phyloP scores from a whole-genome alignment of 2,329 filamentous ascomycete genomes.

The Drechslerella stenobrocha region DNA sequence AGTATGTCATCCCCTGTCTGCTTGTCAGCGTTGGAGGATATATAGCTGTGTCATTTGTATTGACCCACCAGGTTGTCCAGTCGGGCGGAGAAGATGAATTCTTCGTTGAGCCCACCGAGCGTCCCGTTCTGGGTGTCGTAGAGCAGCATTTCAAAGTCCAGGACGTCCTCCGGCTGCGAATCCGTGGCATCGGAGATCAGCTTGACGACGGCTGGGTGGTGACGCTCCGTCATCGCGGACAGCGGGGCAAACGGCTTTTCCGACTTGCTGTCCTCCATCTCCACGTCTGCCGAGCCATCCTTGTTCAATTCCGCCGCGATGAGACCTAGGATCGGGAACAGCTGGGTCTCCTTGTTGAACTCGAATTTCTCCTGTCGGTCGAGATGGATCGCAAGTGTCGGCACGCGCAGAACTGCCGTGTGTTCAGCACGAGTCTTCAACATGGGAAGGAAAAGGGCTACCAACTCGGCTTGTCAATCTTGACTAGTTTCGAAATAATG shows the following conservation, averaged over 20 bases:
- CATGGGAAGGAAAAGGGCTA: neutral
- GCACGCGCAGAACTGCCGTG: slow-evolving; percentile 73
- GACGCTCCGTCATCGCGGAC: slow-evolving; percentile 74
- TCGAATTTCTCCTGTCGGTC: slow-evolving; percentile 82
- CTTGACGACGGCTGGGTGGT: slow-evolving; percentile 84
- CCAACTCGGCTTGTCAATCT: slow-evolving; percentile 77
- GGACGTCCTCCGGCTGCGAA: slow-evolving; percentile 69
- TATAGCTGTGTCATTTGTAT: neutral
- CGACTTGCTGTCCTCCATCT: slow-evolving; percentile 57
- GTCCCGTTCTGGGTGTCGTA: slow-evolving; percentile 93
- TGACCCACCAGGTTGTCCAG: slow-evolving; percentile 76
- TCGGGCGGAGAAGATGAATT: slow-evolving; percentile 93
- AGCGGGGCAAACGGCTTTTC: slow-evolving; percentile 70
- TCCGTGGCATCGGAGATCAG: slow-evolving; percentile 79
- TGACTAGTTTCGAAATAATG: slow-evolving; percentile 81
- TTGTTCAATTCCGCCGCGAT: slow-evolving; percentile 83
- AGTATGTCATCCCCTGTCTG: slow-evolving; percentile 77
- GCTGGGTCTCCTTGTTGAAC: slow-evolving; percentile 95
- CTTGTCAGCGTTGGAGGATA: neutral
- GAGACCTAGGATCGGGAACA: slow-evolving; percentile 90
- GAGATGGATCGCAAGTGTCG: slow-evolving; percentile 90
- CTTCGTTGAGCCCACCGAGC: slow-evolving; percentile 85
- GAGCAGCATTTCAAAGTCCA: slow-evolving; percentile 95
- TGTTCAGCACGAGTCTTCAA: neutral
- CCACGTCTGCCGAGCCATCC: slow-evolving; percentile 54